Evolutionary conservation across 2,329 filamentous ascomycete genomes (phyloP), one percentile per base, ranked within the genome.

Genomic region (Sporothrix dimorphospora): DNA sequence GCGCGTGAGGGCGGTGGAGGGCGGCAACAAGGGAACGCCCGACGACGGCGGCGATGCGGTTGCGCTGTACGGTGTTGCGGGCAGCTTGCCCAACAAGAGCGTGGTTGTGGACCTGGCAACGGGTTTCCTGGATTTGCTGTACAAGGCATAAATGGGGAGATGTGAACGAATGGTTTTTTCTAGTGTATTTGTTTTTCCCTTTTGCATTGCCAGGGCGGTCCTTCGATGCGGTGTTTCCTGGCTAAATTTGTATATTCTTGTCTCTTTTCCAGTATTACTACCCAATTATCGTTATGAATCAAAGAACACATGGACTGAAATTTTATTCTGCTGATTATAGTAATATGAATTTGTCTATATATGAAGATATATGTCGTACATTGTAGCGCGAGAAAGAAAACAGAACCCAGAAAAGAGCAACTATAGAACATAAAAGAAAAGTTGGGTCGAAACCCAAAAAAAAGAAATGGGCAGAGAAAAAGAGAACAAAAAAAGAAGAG

Each of bases 11-110:
- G 84, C 89, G 57, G 90, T 89, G 1, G 90, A 93, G 82, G 91
- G 91, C 12, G 90, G 30, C 27, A 61, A 57, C 59, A 91, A 90
- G 81, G 86, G 86, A 0, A 81, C 83, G 42, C 87, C 90, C 81
- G 90, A 89, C 21, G 70, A 69, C 38, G 87, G 89, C 77, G 93
- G 93, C 1, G 93, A 97, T 80, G 90, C 93, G 16, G 93, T 94
- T 1, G 94, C 94, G 4, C 83, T 99, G 74, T 99, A 99, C 81
- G 96, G 96, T 71, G 94, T 99, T 72, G 96, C 96, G 0, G 96
- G 96, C 6, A 97, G 93, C 78, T 82, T 99, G 81, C 96, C 96
- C 1, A 97, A 99, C 80, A 98, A 98, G 88, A 94, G 92, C 76
- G 91, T 99, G 45, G 94, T 99, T 42, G 93, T 93, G 75, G 93